Evolutionary conservation across 2,329 filamentous ascomycete species (phyloP).

Genomic region (Cytospora mali): DNA sequence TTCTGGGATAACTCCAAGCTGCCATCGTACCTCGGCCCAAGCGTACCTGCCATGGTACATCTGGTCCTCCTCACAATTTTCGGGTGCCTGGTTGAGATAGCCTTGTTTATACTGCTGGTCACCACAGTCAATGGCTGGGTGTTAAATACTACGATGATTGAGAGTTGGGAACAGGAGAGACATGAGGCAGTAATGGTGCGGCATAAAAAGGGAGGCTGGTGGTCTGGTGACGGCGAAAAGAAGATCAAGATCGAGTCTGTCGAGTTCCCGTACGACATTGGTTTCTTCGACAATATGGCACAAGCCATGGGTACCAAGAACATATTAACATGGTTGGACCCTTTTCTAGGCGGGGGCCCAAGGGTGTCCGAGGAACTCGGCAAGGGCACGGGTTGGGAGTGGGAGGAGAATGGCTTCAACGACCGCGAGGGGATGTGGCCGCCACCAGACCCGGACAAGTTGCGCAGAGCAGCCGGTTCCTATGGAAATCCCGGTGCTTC

Average conservation of each 20-base stretch:
- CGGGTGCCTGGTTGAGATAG: constrained; percentile 62
- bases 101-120: constrained; percentile 65
- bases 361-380: constrained; percentile 41
- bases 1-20: constrained; percentile 65
- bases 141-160: constrained; percentile 78
- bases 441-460: constrained; percentile 64
- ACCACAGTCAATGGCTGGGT: constrained; percentile 63
- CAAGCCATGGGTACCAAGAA: constrained; percentile 76
- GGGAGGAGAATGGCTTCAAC: constrained; percentile 79
- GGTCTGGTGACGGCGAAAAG: constrained; percentile 35
- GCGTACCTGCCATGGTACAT: constrained; percentile 57
- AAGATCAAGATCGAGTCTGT: constrained; percentile 58
- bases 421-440: constrained; percentile 63
- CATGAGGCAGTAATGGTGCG: constrained; percentile 60
- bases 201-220: constrained; percentile 45
- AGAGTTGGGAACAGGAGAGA: constrained; percentile 72
- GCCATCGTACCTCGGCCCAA: constrained; percentile 75
- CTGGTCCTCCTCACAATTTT: constrained; percentile 63
- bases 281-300: constrained; percentile 71
- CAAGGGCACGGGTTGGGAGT: constrained; percentile 57
- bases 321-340: constrained; percentile 68
- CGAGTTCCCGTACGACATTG: constrained; percentile 83
- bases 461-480: constrained; percentile 45
- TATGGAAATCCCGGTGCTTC: constrained; percentile 43
- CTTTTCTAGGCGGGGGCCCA: constrained; percentile 58